A percentile compares a stretch with the other conserved stretches of the same genome.
phyloP scores from a whole-genome alignment of 1,284 basidiomycete species.

The Gomphus sp. region DNA sequence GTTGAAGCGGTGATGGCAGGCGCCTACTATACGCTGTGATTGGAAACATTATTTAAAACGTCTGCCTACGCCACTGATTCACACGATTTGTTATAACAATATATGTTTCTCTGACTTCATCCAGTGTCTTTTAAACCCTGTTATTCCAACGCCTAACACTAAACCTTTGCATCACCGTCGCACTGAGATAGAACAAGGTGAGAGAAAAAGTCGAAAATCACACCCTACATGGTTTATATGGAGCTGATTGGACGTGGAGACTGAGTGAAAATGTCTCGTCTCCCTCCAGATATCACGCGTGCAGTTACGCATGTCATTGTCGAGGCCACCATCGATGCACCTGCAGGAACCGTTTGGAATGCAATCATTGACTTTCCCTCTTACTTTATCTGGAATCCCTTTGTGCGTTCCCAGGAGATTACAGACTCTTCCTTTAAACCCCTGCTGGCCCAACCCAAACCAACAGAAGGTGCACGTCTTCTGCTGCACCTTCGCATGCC shows the following conservation, averaged over 20 bases:
- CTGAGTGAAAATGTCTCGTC: not conserved
- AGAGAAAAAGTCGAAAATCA: not conserved
- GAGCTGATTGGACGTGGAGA: not conserved
- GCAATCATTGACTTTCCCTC: slow-evolving; percentile 22
- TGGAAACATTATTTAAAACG: too few relatives aligned
- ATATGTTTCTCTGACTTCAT: not conserved
- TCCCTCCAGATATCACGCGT: not conserved
- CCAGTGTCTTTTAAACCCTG: not conserved
- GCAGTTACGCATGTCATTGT: not conserved
- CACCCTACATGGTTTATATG: not conserved
- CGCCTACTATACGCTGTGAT: not conserved
- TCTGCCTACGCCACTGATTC: not conserved
- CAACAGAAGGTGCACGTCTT: not conserved
- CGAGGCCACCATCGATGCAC: slow-evolving; percentile 18
- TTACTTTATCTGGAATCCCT: slow-evolving; percentile 25
- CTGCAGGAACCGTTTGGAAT: slow-evolving; percentile 20
- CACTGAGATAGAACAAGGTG: too few relatives aligned
- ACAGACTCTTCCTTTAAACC: slow-evolving; percentile 14
- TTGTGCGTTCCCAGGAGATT: slow-evolving; percentile 23
- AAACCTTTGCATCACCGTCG: not conserved
- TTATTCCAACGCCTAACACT: not conserved
- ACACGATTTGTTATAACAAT: not conserved
- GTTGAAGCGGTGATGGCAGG: too few relatives aligned
- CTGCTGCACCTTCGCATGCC: slow-evolving; percentile 1
- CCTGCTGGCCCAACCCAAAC: not conserved